These are phyloP conservation scores for Hygrophorus russula DNA, from an alignment of 768 basidiomycete genomes.

Conservation along the genomic window DNA sequence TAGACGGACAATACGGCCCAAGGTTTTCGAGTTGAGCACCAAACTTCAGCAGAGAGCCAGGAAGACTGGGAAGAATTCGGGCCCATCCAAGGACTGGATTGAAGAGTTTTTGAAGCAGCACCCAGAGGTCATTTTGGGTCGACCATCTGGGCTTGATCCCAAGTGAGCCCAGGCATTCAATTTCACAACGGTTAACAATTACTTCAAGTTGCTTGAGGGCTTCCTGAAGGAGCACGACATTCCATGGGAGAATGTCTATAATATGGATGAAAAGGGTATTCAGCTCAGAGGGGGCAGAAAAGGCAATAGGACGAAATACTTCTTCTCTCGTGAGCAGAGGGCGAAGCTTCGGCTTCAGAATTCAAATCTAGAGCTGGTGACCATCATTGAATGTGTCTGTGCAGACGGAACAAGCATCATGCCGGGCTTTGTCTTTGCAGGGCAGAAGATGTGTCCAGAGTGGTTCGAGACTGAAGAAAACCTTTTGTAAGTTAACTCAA, in stretches of 20 bases:
- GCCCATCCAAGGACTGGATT: conserved; percentile 8
- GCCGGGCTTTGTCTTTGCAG: conserved; percentile 19
- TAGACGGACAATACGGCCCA: too few relatives aligned
- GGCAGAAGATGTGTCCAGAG: conserved; percentile 12
- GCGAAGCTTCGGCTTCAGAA: conserved; percentile 11
- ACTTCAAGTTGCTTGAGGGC: conserved; percentile 12
- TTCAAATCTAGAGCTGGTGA: conserved; percentile 21
- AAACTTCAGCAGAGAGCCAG: too few relatives aligned
- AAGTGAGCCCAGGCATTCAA: conserved; percentile 19
- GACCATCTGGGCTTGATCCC: conserved; percentile 17
- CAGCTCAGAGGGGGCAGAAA: neutral
- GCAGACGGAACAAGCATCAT: conserved; percentile 17
- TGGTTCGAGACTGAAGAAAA: conserved; percentile 14
- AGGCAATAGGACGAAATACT: neutral
- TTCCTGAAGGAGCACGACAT: conserved; percentile 15
- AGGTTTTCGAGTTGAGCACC: too few relatives aligned
- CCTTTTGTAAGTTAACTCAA: conserved; percentile 18
- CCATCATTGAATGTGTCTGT: conserved; percentile 20
- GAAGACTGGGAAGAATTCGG: too few relatives aligned
- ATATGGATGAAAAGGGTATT: conserved; percentile 25
- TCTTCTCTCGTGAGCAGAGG: conserved; percentile 25
- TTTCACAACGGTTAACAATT: conserved; percentile 6
- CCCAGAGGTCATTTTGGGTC: conserved; percentile 10
- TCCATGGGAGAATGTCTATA: conserved; percentile 20
- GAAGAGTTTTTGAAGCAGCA: conserved; percentile 7